Base-by-base conservation (phyloP, 2,329 filamentous ascomycete genomes). In the Lithohypha guttulata region DNA sequence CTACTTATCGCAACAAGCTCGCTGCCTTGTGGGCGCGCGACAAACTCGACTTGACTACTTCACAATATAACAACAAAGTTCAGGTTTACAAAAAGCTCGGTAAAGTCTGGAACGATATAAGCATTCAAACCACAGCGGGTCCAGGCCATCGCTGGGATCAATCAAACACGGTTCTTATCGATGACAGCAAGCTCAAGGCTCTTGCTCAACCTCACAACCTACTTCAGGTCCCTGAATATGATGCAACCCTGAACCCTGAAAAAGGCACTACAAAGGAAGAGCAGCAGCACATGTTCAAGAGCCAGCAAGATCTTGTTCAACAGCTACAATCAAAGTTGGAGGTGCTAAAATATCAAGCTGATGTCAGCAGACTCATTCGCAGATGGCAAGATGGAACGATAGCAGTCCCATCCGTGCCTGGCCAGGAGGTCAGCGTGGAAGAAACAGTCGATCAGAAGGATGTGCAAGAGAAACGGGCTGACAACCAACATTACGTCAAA, bases 11-110 rank as follows among this genome's bases (percentile, higher is more conserved):
- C 21, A 42, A 59, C 0, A 59, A 66, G 17, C 68, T 93, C 13
- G 67, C 84, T 20, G 81, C 78, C 13, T 62, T 79, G 39, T 95
- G 87, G 86, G 80, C 69, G 4, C 77, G 91, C 20, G 80, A 93
- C 53, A 73, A 70, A 18, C 79, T 96, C 42, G 75, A 75, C 14
- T 71, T 98, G 3, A 70, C 71, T 0, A 27, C 50, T 0, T 45
- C 57, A 2, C 79, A 93, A 55, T 94, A 82, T 63, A 64, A 69
- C 42, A 50, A 60, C 34, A 81, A 83, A 42, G 77, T 89, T 0
- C 84, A 93, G 57, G 85, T 87, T 42, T 96, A 95, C 69, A 98
- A 98, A 65, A 74, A 83, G 25, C 70, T 98, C 2, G 68, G 75
- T 0, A 66, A 62, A 34, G 61, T 95, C 0, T 98, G 91, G 91